A percentile compares a stretch with the other conserved stretches of the same genome.
These are phyloP conservation scores for Annulohypoxylon stygium DNA, from an alignment of 495 filamentous ascomycete genomes.

Conservation along the genomic window DNA sequence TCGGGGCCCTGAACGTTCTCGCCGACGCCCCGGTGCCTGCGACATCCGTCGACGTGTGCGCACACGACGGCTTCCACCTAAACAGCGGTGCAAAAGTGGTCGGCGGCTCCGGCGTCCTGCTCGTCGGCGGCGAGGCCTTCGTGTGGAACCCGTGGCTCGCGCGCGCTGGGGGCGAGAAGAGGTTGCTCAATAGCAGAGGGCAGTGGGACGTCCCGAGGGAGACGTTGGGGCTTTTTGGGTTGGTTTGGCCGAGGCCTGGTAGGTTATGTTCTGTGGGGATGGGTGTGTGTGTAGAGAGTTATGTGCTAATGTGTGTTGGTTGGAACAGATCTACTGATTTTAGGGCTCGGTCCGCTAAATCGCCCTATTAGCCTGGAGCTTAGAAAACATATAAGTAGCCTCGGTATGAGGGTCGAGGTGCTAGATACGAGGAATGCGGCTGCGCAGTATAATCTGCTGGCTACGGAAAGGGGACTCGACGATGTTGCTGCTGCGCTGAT, in stretches of 20 bases:
- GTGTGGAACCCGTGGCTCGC: constrained; percentile 83
- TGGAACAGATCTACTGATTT: constrained; percentile 82
- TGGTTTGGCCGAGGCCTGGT: constrained; percentile 95
- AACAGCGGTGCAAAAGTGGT: constrained; percentile 79
- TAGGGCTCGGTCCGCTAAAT: constrained; percentile 84
- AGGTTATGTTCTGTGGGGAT: constrained; percentile 48
- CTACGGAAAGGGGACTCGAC: constrained; percentile 82
- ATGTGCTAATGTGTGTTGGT: neutral
- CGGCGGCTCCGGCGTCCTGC: constrained; percentile 74
- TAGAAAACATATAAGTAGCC: constrained; percentile 73
- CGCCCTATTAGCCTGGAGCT: constrained; percentile 81
- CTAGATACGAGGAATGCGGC: constrained; percentile 95
- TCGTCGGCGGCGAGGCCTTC: constrained; percentile 90
- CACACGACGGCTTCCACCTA: constrained; percentile 81
- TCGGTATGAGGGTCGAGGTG: constrained; percentile 90
- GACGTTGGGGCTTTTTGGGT: constrained; percentile 79
- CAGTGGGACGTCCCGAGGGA: constrained; percentile 81
- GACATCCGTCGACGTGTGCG: constrained; percentile 84
- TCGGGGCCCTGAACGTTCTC: constrained; percentile 80
- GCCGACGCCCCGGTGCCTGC: constrained; percentile 79
- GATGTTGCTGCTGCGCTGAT: constrained; percentile 91
- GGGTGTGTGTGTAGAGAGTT: constrained; percentile 11
- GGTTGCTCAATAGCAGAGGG: constrained; percentile 78
- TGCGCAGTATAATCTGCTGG: constrained; percentile 87
- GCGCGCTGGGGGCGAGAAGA: constrained; percentile 53